Conservation (phyloP, 106 monocot genomes). For the Cymbidium sinense region DNA sequence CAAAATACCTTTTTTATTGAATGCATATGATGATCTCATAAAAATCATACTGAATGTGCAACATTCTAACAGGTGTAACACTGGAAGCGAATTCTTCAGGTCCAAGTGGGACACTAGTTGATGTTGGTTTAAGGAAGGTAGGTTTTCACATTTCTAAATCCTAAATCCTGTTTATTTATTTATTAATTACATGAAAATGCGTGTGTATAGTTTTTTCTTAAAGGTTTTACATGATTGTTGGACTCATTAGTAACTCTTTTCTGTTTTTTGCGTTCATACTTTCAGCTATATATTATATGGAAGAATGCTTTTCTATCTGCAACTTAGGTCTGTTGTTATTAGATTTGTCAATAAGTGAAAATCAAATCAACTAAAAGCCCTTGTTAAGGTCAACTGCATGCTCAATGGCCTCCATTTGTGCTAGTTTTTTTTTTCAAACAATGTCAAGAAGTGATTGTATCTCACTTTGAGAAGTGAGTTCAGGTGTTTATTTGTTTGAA, state of each 20-base stretch:
- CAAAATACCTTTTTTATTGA: background rate
- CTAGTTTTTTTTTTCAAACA: no score
- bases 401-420: no score
- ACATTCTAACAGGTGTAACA: slow-evolving; percentile 58
- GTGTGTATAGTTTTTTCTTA: background rate
- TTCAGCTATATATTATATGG: background rate
- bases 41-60: background rate
- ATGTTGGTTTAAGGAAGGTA: slow-evolving; percentile 96
- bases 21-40: background rate
- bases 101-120: slow-evolving; percentile 60
- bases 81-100: slow-evolving; percentile 40
- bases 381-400: no score
- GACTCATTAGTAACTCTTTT: background rate
- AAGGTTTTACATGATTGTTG: background rate
- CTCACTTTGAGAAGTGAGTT: no score
- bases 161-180: background rate
- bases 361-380: background rate
- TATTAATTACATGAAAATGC: background rate
- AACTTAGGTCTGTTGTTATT: background rate
- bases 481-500: no score
- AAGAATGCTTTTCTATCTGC: background rate
- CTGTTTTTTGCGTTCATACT: background rate
- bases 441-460: no score
- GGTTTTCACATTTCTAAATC: background rate
- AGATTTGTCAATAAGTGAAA: background rate